These are phyloP conservation scores for Alliaria petiolata DNA, from an alignment of 345 rosid species.

Conservation along the genomic window DNA sequence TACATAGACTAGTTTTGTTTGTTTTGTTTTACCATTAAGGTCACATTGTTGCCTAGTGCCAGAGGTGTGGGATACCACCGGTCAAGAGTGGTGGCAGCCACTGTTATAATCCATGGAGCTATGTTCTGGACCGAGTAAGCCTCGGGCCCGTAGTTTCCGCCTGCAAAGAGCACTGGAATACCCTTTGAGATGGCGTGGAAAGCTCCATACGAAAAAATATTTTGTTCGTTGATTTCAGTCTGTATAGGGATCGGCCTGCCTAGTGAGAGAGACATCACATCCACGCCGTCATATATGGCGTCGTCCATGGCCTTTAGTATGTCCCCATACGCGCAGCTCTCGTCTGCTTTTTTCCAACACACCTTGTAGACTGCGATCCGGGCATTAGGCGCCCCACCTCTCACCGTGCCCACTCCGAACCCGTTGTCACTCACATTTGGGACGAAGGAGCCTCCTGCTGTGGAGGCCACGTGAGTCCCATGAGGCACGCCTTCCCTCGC, in stretches of 20 bases:
- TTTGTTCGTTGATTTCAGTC: constrained; percentile 20
- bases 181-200: constrained; percentile 52
- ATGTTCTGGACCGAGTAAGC: constrained; percentile 37
- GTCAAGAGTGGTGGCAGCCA: constrained; percentile 48
- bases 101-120: constrained; percentile 54
- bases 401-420: constrained; percentile 34
- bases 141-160: constrained; percentile 40
- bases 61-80: constrained; percentile 38
- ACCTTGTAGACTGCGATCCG: constrained; percentile 46
- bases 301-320: constrained; percentile 50
- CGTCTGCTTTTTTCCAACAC: constrained; percentile 31
- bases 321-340: constrained; percentile 34
- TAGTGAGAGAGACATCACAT: neutral
- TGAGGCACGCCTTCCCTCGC: constrained; percentile 48
- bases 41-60: constrained; percentile 41
- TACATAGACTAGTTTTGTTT: neutral
- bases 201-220: constrained; percentile 32
- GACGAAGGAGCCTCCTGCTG: constrained; percentile 42
- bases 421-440: constrained; percentile 33
- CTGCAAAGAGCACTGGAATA: constrained; percentile 40
- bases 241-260: constrained; percentile 24
- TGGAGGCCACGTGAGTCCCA: constrained; percentile 59
- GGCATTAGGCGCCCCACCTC: constrained; percentile 51
- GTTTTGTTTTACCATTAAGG: constrained; percentile 10
- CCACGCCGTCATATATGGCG: constrained; percentile 38